These are phyloP conservation scores for Elaeis oleifera DNA, from an alignment of 202 grass and related monocot genomes.

Conservation along the genomic window DNA sequence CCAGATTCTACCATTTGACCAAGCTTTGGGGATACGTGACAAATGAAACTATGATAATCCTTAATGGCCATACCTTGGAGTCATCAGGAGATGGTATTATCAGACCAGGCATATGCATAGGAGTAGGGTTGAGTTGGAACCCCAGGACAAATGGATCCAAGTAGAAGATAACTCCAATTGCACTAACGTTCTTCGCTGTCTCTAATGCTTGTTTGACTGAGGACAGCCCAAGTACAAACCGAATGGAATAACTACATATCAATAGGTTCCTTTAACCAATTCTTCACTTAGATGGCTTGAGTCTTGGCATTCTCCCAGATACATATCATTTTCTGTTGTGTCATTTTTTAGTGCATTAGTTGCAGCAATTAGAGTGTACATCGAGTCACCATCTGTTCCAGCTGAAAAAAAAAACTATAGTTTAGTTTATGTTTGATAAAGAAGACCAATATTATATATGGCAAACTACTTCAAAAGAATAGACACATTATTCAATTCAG, in stretches of 20 bases:
- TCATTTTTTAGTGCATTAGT: conserved; percentile 70
- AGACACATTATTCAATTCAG: no score
- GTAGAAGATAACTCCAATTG: conserved; percentile 85
- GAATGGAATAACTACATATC: conserved; percentile 90
- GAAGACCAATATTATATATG: not conserved
- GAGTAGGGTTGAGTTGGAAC: conserved; percentile 95
- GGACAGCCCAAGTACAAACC: conserved; percentile 94
- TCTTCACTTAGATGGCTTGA: conserved; percentile 57
- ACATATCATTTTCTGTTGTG: conserved; percentile 52
- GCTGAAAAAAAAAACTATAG: conserved; percentile 44
- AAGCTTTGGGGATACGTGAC: no score
- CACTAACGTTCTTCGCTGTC: conserved; percentile 74
- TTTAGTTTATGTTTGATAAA: conserved; percentile 19
- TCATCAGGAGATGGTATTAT: conserved; percentile 98
- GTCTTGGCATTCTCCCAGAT: conserved; percentile 89
- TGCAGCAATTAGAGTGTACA: conserved; percentile 79
- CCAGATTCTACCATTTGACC: no score
- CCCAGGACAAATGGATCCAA: conserved; percentile 95
- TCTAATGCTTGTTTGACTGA: conserved; percentile 92
- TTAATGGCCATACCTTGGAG: conserved; percentile 55
- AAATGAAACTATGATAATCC: no score
- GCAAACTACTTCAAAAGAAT: no score
- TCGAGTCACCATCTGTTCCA: conserved; percentile 72
- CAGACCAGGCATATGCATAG: conserved; percentile 76
- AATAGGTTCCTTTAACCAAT: conserved; percentile 71